Base-by-base conservation (phyloP, 352 stramenopile genomes). In the Globisporangium yorkense region DNA sequence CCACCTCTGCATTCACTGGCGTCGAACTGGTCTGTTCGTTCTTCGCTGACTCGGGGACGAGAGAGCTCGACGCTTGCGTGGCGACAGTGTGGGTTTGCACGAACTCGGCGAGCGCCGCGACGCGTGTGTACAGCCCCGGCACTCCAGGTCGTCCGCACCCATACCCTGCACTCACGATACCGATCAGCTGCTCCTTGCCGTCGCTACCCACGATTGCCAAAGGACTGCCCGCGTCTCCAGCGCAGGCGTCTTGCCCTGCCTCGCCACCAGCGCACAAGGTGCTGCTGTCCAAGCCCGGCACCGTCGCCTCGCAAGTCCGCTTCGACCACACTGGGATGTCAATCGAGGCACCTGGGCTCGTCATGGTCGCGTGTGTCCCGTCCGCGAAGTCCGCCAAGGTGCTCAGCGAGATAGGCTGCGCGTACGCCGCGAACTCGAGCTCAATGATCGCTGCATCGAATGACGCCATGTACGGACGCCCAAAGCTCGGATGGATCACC, bases 141-240 rank as follows among this genome's bases (percentile, higher is more conserved):
- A 72, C 57, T 6, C 59, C 59, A 3, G 31, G 54, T 13, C 66
- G n/a, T 20, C 65, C 70, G 41, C 70, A 77, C 37, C 64, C 66
- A 39, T 72, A 67, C 27, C 70, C 70, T 12, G 59, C 63, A 54
- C 67, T 74, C 41, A 74, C 67, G 48, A 74, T n/a, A n/a, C 67
- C 67, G 13, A 66, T 54, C 20, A 74, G 57, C 5, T n/a, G n/a
- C 10, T 74, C 60, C 10, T 54, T 37, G 27, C 41, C 41, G 4
- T 59, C 44, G 20, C 24, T 44, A 12, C 9, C 24, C 31, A 13
- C 10, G 20, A 51, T 59, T 20, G 67, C 57, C 13, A 75, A 44
- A 2, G 68, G 65, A 39, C 64, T 57, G 16, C 61, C 68, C 13
- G 68, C 71, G 56, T 75, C 65, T 35, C 68, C 68, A 0, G 54